phyloP scores from a whole-genome alignment of 192 early-diverging fungal genomes.

The Chytriomyces sp. region DNA sequence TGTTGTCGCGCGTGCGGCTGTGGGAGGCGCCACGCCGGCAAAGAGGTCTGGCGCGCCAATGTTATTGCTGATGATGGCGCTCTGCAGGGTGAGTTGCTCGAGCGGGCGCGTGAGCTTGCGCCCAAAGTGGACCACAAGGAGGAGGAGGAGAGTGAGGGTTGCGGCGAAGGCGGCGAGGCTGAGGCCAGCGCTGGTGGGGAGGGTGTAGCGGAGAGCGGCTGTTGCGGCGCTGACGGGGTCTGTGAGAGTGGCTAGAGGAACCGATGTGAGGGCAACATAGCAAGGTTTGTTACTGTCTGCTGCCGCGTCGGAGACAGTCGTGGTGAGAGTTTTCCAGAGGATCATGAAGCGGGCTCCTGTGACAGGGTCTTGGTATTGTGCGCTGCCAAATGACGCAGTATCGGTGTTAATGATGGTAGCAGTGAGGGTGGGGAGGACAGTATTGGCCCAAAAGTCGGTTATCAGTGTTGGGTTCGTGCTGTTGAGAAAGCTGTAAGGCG shows the following conservation, averaged over 20 bases:
- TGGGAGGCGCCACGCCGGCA: conserved; percentile 8
- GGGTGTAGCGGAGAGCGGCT: conserved; percentile 20
- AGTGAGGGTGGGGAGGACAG: neutral
- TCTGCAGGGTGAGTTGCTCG: conserved; percentile 18
- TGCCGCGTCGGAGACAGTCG: neutral
- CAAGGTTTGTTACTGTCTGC: neutral
- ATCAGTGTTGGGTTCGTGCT: neutral
- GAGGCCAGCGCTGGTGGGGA: conserved; percentile 18
- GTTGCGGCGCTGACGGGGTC: conserved; percentile 27
- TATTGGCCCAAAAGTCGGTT: neutral
- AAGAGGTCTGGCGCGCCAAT: conserved; percentile 34
- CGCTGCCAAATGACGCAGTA: neutral
- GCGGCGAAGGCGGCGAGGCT: conserved; percentile 30
- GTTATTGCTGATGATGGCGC: conserved; percentile 32
- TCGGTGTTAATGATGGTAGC: conserved; percentile 1
- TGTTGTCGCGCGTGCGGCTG: too few species aligned
- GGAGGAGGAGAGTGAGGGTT: conserved; percentile 26
- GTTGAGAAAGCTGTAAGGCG: neutral
- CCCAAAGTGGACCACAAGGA: conserved; percentile 24
- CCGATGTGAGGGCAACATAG: conserved; percentile 15
- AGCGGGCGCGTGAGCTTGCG: conserved; percentile 17
- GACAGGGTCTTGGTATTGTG: conserved; percentile 16
- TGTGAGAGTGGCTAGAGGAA: conserved; percentile 31
- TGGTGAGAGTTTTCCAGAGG: conserved; percentile 28
- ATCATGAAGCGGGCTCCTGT: conserved; percentile 19